Conservation (phyloP, 176 grass and related monocot species). For the Oryza nivara region DNA sequence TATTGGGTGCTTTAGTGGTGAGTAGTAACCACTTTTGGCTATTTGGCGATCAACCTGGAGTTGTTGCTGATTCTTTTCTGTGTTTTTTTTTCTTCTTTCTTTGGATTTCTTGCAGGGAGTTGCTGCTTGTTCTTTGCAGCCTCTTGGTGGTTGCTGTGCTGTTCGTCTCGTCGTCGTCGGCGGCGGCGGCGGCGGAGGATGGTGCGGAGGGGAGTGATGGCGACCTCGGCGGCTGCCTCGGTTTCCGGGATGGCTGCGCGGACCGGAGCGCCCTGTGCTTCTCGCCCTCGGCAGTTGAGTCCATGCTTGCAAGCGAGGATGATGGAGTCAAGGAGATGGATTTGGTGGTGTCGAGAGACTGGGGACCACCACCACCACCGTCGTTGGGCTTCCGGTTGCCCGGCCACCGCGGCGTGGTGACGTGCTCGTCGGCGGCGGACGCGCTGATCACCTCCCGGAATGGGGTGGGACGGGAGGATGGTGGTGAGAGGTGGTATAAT, state of each 20-base stretch:
- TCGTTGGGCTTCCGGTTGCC: slow-evolving; percentile 47
- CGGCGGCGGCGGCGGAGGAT: slow-evolving; percentile 25
- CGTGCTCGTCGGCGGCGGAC: slow-evolving; percentile 62
- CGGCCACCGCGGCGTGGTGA: slow-evolving; percentile 52
- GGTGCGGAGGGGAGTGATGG: slow-evolving; percentile 20
- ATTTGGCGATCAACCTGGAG: slow-evolving; percentile 36
- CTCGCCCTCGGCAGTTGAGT: slow-evolving; percentile 39
- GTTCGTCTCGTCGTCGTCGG: neutral
- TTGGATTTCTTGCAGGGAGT: slow-evolving; percentile 41
- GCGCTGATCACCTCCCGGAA: slow-evolving; percentile 25
- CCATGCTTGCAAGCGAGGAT: slow-evolving; percentile 46
- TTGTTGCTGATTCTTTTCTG: slow-evolving; percentile 35
- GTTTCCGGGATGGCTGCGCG: slow-evolving; percentile 55
- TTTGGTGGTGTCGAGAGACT: slow-evolving; percentile 36
- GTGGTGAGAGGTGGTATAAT: slow-evolving; percentile 34
- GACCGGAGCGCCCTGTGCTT: slow-evolving; percentile 73
- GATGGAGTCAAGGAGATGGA: slow-evolving; percentile 40
- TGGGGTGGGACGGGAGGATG: slow-evolving; percentile 25
- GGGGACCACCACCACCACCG: slow-evolving; percentile 19
- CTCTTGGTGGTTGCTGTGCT: slow-evolving; percentile 27
- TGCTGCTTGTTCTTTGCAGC: slow-evolving; percentile 41
- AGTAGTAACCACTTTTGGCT: neutral
- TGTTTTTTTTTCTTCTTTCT: neutral
- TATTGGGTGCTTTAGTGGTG: slow-evolving; percentile 31
- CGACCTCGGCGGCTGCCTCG: slow-evolving; percentile 41